These are phyloP conservation scores for Echinochloa phyllopogon DNA, from an alignment of 176 grass and related monocot genomes.

Conservation along the genomic window DNA sequence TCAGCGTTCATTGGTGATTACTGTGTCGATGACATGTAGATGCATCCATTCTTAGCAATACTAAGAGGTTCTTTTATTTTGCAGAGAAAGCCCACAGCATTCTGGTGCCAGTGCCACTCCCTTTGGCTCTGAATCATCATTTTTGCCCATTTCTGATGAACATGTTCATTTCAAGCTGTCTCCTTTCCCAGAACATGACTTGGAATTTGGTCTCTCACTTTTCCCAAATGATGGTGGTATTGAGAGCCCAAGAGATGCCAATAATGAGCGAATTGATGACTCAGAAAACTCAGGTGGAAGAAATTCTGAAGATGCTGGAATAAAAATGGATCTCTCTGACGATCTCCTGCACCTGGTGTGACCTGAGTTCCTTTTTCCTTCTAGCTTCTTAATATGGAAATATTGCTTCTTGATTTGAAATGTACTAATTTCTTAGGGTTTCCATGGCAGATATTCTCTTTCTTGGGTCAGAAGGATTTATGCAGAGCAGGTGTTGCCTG, in stretches of 20 bases:
- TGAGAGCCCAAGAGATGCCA: slow-evolving; percentile 34
- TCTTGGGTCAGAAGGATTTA: slow-evolving; percentile 91
- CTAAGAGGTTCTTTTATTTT: slow-evolving; percentile 19
- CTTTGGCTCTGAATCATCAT: slow-evolving; percentile 46
- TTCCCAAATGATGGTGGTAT: slow-evolving; percentile 52
- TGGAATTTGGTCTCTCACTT: slow-evolving; percentile 48
- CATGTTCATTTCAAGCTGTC: slow-evolving; percentile 34
- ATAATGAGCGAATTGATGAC: slow-evolving; percentile 35
- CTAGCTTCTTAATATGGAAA: slow-evolving; percentile 23
- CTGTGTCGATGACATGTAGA: not conserved
- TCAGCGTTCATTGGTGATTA: not conserved
- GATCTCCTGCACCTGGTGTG: slow-evolving; percentile 92
- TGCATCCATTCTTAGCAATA: slow-evolving; percentile 13
- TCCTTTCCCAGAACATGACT: slow-evolving; percentile 51
- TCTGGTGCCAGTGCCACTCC: slow-evolving; percentile 36
- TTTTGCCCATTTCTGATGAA: slow-evolving; percentile 35
- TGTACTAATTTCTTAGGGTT: slow-evolving; percentile 47
- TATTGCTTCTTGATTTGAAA: not conserved
- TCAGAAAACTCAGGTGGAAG: slow-evolving; percentile 44
- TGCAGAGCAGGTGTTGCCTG: slow-evolving; percentile 85
- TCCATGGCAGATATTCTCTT: slow-evolving; percentile 85
- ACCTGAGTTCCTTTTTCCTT: not conserved
- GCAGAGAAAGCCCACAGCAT: slow-evolving; percentile 47
- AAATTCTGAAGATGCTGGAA: slow-evolving; percentile 65
- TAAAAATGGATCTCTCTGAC: slow-evolving; percentile 95